Percentiles rank a stretch among this genome's conserved stretches.
These are phyloP conservation scores for Colletotrichum noveboracense DNA, from an alignment of 2,329 filamentous ascomycete genomes.

Conservation along the genomic window DNA sequence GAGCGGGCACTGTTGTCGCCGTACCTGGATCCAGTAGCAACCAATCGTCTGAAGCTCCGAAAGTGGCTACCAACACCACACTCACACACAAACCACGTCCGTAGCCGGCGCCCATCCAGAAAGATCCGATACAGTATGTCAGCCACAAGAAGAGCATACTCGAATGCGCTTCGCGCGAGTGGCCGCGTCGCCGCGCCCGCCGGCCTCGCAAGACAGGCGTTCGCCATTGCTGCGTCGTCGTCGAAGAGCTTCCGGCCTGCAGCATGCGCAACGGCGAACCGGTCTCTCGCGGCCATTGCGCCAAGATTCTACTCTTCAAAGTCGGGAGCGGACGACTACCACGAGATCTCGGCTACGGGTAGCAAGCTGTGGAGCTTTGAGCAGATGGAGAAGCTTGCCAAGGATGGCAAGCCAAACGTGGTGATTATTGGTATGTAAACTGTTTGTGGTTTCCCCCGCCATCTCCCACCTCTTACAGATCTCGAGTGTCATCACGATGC, in stretches of 20 bases:
- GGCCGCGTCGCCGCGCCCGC: not conserved
- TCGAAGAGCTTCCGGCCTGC: not conserved
- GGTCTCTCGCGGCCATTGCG: not conserved
- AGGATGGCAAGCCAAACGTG: not conserved
- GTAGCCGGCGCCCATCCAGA: not conserved
- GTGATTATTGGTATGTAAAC: conserved; percentile 8
- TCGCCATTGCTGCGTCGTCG: not conserved
- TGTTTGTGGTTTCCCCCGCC: not conserved
- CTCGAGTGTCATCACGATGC: not conserved
- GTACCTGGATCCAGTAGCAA: not conserved
- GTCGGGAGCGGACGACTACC: not conserved
- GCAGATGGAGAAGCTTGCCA: conserved; percentile 38
- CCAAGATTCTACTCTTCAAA: conserved; percentile 11
- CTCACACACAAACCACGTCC: not conserved
- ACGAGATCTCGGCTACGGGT: conserved; percentile 16
- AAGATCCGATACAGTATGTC: not conserved
- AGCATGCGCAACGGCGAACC: not conserved
- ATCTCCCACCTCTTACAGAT: not conserved
- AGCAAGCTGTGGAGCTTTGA: conserved; percentile 55
- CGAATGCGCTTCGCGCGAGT: not conserved
- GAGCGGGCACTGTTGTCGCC: not conserved
- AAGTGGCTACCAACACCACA: not conserved
- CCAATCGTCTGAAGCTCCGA: not conserved
- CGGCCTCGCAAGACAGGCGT: not conserved
- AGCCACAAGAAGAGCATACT: not conserved